Conservation (phyloP, 2,329 filamentous ascomycete genomes). For the Trichoderma hamatum region DNA sequence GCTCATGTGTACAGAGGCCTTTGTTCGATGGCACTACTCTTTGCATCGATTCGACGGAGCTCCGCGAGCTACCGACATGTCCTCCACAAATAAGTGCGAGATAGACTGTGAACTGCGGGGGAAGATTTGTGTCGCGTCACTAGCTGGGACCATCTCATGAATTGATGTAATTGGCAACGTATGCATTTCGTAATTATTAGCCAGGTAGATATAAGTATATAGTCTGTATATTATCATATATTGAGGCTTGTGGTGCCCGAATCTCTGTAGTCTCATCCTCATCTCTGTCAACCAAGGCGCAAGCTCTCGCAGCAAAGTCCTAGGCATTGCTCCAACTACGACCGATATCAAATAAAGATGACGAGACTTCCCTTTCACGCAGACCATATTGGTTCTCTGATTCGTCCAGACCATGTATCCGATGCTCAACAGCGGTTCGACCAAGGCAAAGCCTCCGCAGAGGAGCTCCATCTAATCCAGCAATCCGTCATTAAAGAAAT, state of each 20-base stretch:
- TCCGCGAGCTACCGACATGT: not conserved
- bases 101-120: slow-evolving; percentile 3
- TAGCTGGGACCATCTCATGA: not conserved
- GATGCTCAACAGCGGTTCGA: slow-evolving; percentile 53
- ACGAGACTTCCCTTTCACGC: slow-evolving; percentile 63
- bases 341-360: slow-evolving; percentile 28
- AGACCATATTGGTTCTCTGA: slow-evolving; percentile 72
- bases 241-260: not conserved
- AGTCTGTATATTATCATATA: not conserved
- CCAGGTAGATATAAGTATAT: not conserved
- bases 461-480: slow-evolving; percentile 58
- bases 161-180: not conserved
- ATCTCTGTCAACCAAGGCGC: not conserved
- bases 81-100: not conserved
- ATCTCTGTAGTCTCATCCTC: not conserved
- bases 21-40: not conserved
- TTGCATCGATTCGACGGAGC: not conserved
- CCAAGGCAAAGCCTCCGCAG: slow-evolving; percentile 47
- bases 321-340: not conserved
- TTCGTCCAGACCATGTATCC: slow-evolving; percentile 65
- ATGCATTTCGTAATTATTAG: not conserved
- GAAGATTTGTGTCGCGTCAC: not conserved
- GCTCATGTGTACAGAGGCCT: not conserved
- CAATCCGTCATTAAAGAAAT: slow-evolving; percentile 65
- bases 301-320: no score